These are phyloP conservation scores for Fusarium sp. DNA, from an alignment of 2,329 filamentous ascomycete species.

Conservation along the genomic window DNA sequence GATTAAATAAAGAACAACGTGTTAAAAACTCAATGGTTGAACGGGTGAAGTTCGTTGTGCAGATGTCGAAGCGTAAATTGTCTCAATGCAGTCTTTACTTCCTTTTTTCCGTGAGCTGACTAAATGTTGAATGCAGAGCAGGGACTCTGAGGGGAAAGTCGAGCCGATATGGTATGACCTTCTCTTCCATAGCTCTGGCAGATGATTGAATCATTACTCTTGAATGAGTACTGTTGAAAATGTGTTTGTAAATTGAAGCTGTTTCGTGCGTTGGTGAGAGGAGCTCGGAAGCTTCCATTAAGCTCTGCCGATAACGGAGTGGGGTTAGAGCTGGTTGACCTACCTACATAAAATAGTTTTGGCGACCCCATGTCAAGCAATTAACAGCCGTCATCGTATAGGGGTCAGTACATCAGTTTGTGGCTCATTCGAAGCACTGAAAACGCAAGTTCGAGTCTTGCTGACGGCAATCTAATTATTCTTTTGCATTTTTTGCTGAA, in stretches of 20 bases:
- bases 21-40: not conserved
- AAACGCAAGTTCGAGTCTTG: conserved; percentile 43
- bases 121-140: conserved; percentile 14
- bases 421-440: conserved; percentile 32
- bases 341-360: not conserved
- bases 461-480: conserved; percentile 27
- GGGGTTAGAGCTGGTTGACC: fast-evolving
- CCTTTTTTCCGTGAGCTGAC: conserved; percentile 34
- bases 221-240: not conserved
- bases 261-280: not conserved
- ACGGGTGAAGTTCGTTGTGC: not conserved
- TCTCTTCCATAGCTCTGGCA: fast-evolving
- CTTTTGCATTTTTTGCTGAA: conserved; percentile 2
- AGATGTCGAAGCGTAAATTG: conserved; percentile 24
- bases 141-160: not conserved
- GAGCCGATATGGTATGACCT: not conserved
- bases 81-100: conserved; percentile 11
- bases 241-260: not conserved
- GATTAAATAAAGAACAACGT: conserved; percentile 15
- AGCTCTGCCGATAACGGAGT: conserved; percentile 10
- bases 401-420: conserved; percentile 43
- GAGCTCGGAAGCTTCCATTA: not conserved
- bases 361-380: not conserved
- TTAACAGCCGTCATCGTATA: conserved; percentile 41
- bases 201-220: fast-evolving